Evolutionary conservation across 352 stramenopile species (phyloP), one percentile per base, ranked within the genome.

Genomic region (Phytophthora boehmeriae): DNA sequence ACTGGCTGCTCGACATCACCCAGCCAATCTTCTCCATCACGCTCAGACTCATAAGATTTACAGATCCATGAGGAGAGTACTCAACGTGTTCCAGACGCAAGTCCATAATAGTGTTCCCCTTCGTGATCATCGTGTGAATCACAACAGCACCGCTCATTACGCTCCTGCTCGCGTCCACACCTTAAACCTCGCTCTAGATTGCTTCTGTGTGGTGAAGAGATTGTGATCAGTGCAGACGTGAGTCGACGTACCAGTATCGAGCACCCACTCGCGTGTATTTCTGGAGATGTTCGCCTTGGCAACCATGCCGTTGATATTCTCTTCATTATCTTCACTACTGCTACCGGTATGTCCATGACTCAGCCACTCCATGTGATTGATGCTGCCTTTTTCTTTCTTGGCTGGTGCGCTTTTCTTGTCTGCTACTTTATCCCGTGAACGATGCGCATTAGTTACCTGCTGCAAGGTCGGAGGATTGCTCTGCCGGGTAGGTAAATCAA

Each of bases 401-500:
- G 32, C 32, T 13, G 32, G 32, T 38, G 32, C 32, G 32, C 8
- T 13, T 38, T 38, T 13, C 32, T 38, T 38, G 32, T n/a, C n/a
- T n/a, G n/a, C n/a, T n/a, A n/a, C n/a, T 27, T 54, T 28, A 54
- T 48, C 42, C 9, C 43, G 30, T 2, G 50, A 47, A 10, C 14
- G 50, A 39, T 39, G 36, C 36, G 50, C 38, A 48, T 57, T 57
- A 1, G 38, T 57, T 8, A 57, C 50, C n/a, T 57, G 50, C 10
- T 48, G 23, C 2, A 57, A 38, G 2, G 50, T 57, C 6, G 50
- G 50, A 13, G 36, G 50, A 25, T 48, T 57, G 1, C 23, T n/a
- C 28, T 57, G 50, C n/a, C 50, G 50, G 5, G 50, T 48, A 16
- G 53, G 53, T 9, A 53, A 23, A 6, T 60, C 32, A 39, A 60